Percentiles rank a stretch among this genome's conserved stretches.
These are phyloP conservation scores for Aspergillus udagawae DNA, from an alignment of 2,329 filamentous ascomycete species.

Conservation along the genomic window DNA sequence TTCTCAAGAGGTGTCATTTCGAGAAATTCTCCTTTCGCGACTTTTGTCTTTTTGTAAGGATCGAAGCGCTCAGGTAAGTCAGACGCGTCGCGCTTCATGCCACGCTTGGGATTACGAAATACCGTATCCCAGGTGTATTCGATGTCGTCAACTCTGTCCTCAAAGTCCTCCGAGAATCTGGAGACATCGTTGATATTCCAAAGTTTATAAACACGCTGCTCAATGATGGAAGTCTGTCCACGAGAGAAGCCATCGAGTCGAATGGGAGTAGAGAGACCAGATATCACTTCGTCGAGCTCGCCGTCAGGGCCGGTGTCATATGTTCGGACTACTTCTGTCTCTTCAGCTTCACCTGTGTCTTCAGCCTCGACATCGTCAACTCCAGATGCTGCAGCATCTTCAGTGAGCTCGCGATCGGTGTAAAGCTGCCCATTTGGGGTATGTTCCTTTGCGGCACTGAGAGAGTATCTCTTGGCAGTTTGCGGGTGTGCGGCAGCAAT, in stretches of 20 bases:
- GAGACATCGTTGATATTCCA: slow-evolving; percentile 37
- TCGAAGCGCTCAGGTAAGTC: slow-evolving; percentile 24
- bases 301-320: slow-evolving; percentile 15
- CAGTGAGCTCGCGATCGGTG: slow-evolving; percentile 14
- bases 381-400: slow-evolving; percentile 9
- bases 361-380: slow-evolving; percentile 10
- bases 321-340: slow-evolving; percentile 12
- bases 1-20: slow-evolving; percentile 34
- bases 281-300: slow-evolving; percentile 19
- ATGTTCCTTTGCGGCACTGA: slow-evolving; percentile 18
- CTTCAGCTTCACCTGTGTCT: slow-evolving; percentile 13
- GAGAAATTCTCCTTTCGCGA: slow-evolving; percentile 34
- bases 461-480: slow-evolving; percentile 19
- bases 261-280: slow-evolving; percentile 16
- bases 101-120: slow-evolving; percentile 28
- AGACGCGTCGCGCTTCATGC: slow-evolving; percentile 26
- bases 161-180: slow-evolving; percentile 32
- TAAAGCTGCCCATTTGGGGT: slow-evolving; percentile 15
- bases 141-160: slow-evolving; percentile 26
- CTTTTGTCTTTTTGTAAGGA: slow-evolving; percentile 31
- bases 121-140: slow-evolving; percentile 30
- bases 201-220: slow-evolving; percentile 28
- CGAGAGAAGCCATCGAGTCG: slow-evolving; percentile 21
- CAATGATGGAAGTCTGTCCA: slow-evolving; percentile 21
- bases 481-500: slow-evolving; percentile 32